Conservation (phyloP, 805 yeast species). For the Yarrowia sp. region DNA sequence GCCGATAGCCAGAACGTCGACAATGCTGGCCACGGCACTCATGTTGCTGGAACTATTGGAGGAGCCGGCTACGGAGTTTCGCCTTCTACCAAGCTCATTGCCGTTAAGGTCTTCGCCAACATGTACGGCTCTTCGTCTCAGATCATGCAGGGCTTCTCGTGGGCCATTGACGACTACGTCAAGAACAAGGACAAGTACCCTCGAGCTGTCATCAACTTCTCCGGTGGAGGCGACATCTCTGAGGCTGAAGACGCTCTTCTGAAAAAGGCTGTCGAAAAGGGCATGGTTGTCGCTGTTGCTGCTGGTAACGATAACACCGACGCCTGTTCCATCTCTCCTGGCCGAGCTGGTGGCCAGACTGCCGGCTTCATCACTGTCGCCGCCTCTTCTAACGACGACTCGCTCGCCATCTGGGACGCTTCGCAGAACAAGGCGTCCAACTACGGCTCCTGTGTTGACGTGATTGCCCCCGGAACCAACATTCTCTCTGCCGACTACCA, state of each 20-base stretch:
- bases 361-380: slow-evolving; percentile 81
- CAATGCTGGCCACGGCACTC: slow-evolving; percentile 95
- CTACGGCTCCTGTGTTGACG: slow-evolving; percentile 95
- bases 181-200: slow-evolving; percentile 52
- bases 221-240: slow-evolving; percentile 92
- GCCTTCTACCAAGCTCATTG: slow-evolving; percentile 62
- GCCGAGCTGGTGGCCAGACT: slow-evolving; percentile 57
- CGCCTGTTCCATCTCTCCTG: slow-evolving; percentile 93
- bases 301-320: slow-evolving; percentile 95
- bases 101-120: slow-evolving; percentile 64
- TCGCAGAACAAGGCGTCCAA: slow-evolving; percentile 48
- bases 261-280: slow-evolving; percentile 86
- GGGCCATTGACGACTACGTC: slow-evolving; percentile 9
- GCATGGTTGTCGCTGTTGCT: slow-evolving; percentile 89
- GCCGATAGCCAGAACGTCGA: slow-evolving; percentile 78
- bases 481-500: slow-evolving; percentile 62
- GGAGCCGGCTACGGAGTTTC: slow-evolving; percentile 58
- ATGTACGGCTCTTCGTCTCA: slow-evolving; percentile 39
- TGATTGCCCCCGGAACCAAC: slow-evolving; percentile 95
- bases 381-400: slow-evolving; percentile 55
- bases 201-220: slow-evolving; percentile 68
- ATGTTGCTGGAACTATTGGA: slow-evolving; percentile 86
- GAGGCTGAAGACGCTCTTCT: slow-evolving; percentile 86
- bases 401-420: slow-evolving; percentile 2
- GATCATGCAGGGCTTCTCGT: slow-evolving; percentile 6